Percentiles rank a stretch among this genome's conserved stretches.
Conservation (phyloP, 768 basidiomycete genomes). For the Tylopilus sp. region DNA sequence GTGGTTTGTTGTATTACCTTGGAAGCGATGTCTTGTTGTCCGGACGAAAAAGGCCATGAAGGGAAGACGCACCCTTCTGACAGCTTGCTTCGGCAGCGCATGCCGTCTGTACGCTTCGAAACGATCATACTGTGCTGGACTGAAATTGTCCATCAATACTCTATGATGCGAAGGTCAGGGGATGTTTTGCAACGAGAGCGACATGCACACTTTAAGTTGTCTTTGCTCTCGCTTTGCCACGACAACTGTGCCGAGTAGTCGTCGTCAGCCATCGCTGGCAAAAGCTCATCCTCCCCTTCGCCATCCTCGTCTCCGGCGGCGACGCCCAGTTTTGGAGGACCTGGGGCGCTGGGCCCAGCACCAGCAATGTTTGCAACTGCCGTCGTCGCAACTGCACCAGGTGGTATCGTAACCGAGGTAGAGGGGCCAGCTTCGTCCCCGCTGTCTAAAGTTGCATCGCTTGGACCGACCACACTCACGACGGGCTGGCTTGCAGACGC, state of each 20-base stretch:
- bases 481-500: slow-evolving; percentile 9
- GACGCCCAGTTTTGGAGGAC: slow-evolving; percentile 11
- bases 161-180: slow-evolving; percentile 35
- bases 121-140: slow-evolving; percentile 78
- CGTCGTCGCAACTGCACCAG: not conserved
- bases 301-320: slow-evolving; percentile 44
- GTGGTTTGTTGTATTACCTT: slow-evolving; percentile 82
- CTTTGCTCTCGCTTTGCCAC: slow-evolving; percentile 85
- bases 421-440: slow-evolving; percentile 21
- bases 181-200: not conserved
- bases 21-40: not conserved
- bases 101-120: slow-evolving; percentile 87
- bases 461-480: not conserved
- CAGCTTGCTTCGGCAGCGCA: slow-evolving; percentile 77
- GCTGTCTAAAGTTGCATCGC: slow-evolving; percentile 12
- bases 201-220: slow-evolving; percentile 68
- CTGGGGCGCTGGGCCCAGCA: not conserved
- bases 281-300: slow-evolving; percentile 73
- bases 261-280: slow-evolving; percentile 86
- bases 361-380: not conserved
- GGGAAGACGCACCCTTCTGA: slow-evolving; percentile 58
- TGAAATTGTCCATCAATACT: slow-evolving; percentile 87
- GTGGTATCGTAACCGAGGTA: not conserved
- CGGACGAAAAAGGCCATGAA: not conserved
- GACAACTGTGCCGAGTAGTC: slow-evolving; percentile 82